These are phyloP conservation scores for Sugiyamaella novakii DNA, from an alignment of 1,139 yeast genomes.

Conservation along the genomic window DNA sequence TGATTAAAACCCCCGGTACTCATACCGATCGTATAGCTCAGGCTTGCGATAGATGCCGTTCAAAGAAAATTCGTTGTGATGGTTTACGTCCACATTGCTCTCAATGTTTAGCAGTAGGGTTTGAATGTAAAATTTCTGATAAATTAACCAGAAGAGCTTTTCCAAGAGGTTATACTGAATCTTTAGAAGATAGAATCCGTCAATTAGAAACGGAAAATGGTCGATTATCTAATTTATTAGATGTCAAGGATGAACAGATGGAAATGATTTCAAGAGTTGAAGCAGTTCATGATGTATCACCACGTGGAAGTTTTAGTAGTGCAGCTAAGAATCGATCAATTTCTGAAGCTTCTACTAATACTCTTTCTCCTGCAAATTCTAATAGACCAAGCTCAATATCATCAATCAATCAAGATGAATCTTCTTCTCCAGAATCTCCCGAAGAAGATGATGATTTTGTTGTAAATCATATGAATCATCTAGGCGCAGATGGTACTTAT, in stretches of 20 bases:
- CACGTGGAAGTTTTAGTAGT: neutral
- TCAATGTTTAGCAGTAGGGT: slow-evolving; percentile 66
- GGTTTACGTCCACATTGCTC: slow-evolving; percentile 64
- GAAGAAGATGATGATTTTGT: slow-evolving; percentile 33
- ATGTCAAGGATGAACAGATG: slow-evolving; percentile 63
- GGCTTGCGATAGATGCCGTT: slow-evolving; percentile 85
- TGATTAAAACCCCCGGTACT: slow-evolving; percentile 65
- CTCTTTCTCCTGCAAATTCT: neutral
- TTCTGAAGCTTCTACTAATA: neutral
- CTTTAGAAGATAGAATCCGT: slow-evolving; percentile 62
- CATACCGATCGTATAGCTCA: slow-evolving; percentile 66
- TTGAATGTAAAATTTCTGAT: slow-evolving; percentile 75
- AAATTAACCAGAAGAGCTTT: slow-evolving; percentile 69
- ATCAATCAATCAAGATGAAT: neutral
- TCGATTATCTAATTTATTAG: slow-evolving; percentile 54
- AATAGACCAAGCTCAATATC: neutral
- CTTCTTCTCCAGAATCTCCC: slow-evolving; percentile 10
- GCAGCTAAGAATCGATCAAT: neutral
- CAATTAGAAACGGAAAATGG: slow-evolving; percentile 63
- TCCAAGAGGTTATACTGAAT: slow-evolving; percentile 76
- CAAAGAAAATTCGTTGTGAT: slow-evolving; percentile 74
- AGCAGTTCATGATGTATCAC: slow-evolving; percentile 17
- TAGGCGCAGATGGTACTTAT: slow-evolving; percentile 38
- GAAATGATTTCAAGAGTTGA: slow-evolving; percentile 42
- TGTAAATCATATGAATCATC: slow-evolving; percentile 35